Base-by-base conservation (phyloP, 768 basidiomycete genomes). In the Suillus sp. region DNA sequence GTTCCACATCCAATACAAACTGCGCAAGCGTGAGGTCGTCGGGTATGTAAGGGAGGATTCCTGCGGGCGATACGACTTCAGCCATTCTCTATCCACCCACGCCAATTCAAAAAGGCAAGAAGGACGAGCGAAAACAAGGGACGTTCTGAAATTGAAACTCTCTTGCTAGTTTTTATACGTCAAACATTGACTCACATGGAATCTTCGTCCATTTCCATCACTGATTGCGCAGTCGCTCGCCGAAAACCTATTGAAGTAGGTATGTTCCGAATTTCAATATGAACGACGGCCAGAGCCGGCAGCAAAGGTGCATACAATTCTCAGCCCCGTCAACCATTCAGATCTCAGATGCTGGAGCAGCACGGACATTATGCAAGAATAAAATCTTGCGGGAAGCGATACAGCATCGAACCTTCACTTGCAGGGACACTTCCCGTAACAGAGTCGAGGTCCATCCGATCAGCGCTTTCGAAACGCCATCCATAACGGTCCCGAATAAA, bases 1-100 rank as follows among this genome's bases (percentile, higher is more conserved):
- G 75, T 10, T 77, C 72, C 13, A 62, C 65, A 64, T 80, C 78
- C 0, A 80, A 66, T 34, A 78, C 66, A 65, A 80, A 79, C 63
- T 79, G 78, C 27, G 69, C 71, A 8, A 78, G 69, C 2, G 78
- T 77, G 61, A 80, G 59, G 61, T 78, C 70, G 53, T 79, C 79
- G 10, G 78, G 75, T n/a, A 80, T 72, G 48, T 51, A 22, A 37
- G 83, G 73, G 40, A 75, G 69, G 11, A 20, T 32, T 16, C 67
- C 74, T 20, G 73, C 64, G 11, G 72, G 75, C 32, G 75, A 76
- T 25, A 61, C 65, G 40, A 75, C 63, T 53, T 74, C 67, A 32
- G 74, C 72, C 73, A 74, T 74, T 22, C 55, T 47, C 51, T 34
- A 45, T 30, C 18, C 5, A 47, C 45, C 45, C 2, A 2, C 11